Evolutionary conservation across 169 alveolate species (phyloP), one percentile per base, ranked within the genome.

Genomic region (Prorocentrum cordatum): DNA sequence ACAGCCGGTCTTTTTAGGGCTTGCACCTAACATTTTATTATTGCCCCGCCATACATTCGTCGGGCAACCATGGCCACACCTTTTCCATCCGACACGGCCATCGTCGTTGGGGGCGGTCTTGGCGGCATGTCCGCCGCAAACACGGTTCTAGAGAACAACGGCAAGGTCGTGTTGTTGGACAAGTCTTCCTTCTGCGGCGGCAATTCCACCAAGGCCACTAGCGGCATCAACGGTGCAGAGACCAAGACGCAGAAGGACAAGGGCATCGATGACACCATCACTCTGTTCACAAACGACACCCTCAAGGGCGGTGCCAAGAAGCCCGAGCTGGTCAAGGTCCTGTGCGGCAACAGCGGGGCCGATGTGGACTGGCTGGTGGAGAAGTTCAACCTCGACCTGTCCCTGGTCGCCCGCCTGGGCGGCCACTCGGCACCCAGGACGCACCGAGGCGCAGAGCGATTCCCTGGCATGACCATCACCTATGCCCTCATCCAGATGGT

Each of bases 371-470:
- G 92, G 92, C 90, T 92, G 61, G 59, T 70, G 47, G 92, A 92
- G 16, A 83, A 67, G 66, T 92, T 89, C 33, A 58, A 79, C 72
- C 66, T 92, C 39, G 94, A 92, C 59, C 92, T 93, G 29, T 82
- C 93, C 36, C 72, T 67, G 62, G 85, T 93, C 32, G 92, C 93
- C 22, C 90, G 92, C 32, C 77, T 93, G 59, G 95, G 95, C 54
- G 95, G 95, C 47, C 95, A 93, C 89, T 83, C 93, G 27, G 92
- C 84, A 33, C 92, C 93, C 33, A 80, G 94, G 22, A 93, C 95
- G 6, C 92, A 85, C 70, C 90, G 92, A 31, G 92, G 92, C 12
- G 82, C 82, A 45, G 95, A 93, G 66, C 88, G 89, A 67, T 91
- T 91, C 79, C 92, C 72, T 12, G 87, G 87, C 29, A 88, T 88